A percentile compares a stretch with the other conserved stretches of the same genome.
These are phyloP conservation scores for Ananas comosus DNA, from an alignment of 176 grass and related monocot species.

Conservation along the genomic window DNA sequence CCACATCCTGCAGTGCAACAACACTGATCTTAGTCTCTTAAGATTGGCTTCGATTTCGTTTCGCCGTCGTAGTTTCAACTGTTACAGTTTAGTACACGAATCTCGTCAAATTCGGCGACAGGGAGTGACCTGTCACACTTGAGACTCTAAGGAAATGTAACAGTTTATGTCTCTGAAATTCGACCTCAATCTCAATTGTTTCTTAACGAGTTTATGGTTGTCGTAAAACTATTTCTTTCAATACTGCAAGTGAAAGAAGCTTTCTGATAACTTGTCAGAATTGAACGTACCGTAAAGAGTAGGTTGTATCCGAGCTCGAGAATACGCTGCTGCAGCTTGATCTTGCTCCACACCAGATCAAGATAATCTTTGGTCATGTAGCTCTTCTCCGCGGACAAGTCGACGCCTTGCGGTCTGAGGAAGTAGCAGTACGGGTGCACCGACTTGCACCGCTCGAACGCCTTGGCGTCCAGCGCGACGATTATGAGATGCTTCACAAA, in stretches of 20 bases:
- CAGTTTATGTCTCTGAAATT: no score
- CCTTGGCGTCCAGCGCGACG: conserved; percentile 42
- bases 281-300: conserved; percentile 48
- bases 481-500: conserved; percentile 43
- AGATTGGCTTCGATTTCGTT: background rate
- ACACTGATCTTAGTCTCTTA: no score
- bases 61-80: background rate
- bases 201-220: background rate
- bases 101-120: no score
- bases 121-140: no score
- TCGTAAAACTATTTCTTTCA: background rate
- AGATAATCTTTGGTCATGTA: conserved; percentile 57
- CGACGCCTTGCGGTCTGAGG: conserved; percentile 16
- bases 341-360: conserved; percentile 54
- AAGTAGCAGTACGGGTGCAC: conserved; percentile 61
- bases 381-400: conserved; percentile 16
- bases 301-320: conserved; percentile 67
- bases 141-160: no score
- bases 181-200: no score
- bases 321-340: conserved; percentile 38
- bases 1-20: conserved; percentile 33
- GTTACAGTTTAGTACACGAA: background rate
- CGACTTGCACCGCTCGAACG: conserved; percentile 29
- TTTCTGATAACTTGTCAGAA: background rate
- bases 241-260: background rate